Percentiles rank a stretch among this genome's conserved stretches.
These are phyloP conservation scores for Fusarium phyllophilum DNA, from an alignment of 2,329 filamentous ascomycete species.

Conservation along the genomic window DNA sequence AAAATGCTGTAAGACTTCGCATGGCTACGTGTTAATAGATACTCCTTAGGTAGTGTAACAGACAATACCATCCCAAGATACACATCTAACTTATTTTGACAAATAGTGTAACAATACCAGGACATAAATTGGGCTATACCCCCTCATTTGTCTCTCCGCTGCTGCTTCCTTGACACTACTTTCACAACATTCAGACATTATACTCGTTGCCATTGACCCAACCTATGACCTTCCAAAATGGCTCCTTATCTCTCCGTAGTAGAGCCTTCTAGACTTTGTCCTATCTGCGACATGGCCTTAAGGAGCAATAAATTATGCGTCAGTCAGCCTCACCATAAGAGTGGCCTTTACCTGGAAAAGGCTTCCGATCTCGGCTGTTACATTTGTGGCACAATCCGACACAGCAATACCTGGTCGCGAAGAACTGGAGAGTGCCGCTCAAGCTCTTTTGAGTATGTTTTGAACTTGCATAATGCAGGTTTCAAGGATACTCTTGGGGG, in stretches of 20 bases:
- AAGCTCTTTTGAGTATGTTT: not conserved
- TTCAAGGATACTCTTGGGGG: not conserved
- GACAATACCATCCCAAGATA: not conserved
- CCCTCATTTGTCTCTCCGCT: not conserved
- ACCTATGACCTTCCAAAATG: not conserved
- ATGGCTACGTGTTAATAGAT: not conserved
- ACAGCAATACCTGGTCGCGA: not conserved
- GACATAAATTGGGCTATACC: not conserved
- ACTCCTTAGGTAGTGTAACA: not conserved
- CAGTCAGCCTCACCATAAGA: not conserved
- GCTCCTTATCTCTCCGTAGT: rapidly evolving
- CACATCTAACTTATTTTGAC: not conserved
- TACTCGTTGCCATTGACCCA: too few relatives aligned
- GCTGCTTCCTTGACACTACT: not conserved
- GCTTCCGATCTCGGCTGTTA: not conserved
- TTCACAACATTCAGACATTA: not conserved
- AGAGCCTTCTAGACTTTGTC: not conserved
- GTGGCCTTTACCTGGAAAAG: not conserved
- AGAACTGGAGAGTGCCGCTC: not conserved
- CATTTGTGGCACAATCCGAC: not conserved
- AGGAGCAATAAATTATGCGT: rapidly evolving
- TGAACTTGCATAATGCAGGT: not conserved
- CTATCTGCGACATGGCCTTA: not conserved
- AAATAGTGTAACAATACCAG: not conserved
- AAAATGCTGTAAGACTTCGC: not conserved